phyloP scores from a whole-genome alignment of 352 stramenopile genomes.

The Pythium phragmitis region DNA sequence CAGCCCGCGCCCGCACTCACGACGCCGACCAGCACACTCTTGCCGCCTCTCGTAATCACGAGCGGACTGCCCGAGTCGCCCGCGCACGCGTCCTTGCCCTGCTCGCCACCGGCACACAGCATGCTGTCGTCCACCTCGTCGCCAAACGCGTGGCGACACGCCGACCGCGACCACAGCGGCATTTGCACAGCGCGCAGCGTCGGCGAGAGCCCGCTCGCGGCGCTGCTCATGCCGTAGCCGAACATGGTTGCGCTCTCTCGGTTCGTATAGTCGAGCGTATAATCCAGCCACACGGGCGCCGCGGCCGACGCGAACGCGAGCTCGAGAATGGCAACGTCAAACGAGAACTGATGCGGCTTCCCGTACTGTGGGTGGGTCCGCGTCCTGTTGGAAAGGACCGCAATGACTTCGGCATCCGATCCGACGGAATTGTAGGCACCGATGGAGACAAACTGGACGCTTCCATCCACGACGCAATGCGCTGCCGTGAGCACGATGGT shows the following conservation, averaged over 20 bases:
- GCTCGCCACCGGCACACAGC: slow-evolving; percentile 29
- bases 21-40: slow-evolving; percentile 31
- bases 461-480: slow-evolving; percentile 37
- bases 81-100: slow-evolving; percentile 30
- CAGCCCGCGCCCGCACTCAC: slow-evolving; percentile 41
- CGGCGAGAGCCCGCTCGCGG: slow-evolving; percentile 20
- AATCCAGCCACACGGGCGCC: slow-evolving; percentile 24
- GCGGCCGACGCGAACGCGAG: slow-evolving; percentile 30
- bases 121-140: slow-evolving; percentile 26
- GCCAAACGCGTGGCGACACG: slow-evolving; percentile 28
- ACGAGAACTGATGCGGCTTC: slow-evolving; percentile 23
- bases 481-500: slow-evolving; percentile 43
- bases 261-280: slow-evolving; percentile 22
- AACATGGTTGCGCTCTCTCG: slow-evolving; percentile 31
- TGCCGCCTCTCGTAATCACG: slow-evolving; percentile 16
- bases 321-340: slow-evolving; percentile 36
- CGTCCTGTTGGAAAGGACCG: slow-evolving; percentile 20
- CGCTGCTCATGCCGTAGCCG: slow-evolving; percentile 27
- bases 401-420: slow-evolving; percentile 27
- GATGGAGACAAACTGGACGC: slow-evolving; percentile 31
- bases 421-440: slow-evolving; percentile 25
- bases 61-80: slow-evolving; percentile 39
- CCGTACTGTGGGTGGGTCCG: slow-evolving; percentile 31
- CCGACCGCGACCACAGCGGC: slow-evolving; percentile 23
- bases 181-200: slow-evolving; percentile 31